These are phyloP conservation scores for Tardiomyces depauwii DNA, from an alignment of 1,139 yeast genomes.

Conservation along the genomic window DNA sequence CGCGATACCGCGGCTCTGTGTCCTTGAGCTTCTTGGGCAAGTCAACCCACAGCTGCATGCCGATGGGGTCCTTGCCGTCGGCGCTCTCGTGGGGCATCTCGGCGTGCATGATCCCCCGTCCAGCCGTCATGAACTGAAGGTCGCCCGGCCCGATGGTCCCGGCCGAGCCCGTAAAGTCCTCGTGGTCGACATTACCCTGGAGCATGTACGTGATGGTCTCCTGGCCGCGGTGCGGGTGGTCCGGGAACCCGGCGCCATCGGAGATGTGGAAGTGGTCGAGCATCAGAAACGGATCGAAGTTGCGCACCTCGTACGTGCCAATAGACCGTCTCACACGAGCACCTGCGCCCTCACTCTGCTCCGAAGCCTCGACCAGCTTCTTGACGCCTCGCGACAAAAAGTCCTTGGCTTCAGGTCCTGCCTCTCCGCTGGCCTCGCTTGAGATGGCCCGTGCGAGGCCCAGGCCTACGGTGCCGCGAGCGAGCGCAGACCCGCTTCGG, in stretches of 20 bases:
- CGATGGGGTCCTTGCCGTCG: constrained; percentile 28
- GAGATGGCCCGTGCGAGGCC: too few relatives aligned
- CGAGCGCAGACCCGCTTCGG: too few relatives aligned
- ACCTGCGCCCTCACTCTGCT: constrained; percentile 82
- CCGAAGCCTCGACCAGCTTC: constrained; percentile 34
- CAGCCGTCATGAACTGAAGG: constrained; percentile 89
- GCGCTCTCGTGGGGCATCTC: constrained; percentile 65
- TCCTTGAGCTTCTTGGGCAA: constrained; percentile 60
- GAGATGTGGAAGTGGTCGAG: constrained; percentile 62
- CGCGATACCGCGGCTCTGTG: constrained; percentile 64
- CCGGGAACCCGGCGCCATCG: constrained; percentile 75
- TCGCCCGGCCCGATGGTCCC: constrained; percentile 77
- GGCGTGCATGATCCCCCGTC: constrained; percentile 73
- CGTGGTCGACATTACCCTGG: constrained; percentile 74
- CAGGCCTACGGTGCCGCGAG: too few relatives aligned
- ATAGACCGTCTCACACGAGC: constrained; percentile 76
- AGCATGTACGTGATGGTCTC: constrained; percentile 71
- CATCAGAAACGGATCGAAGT: constrained; percentile 75
- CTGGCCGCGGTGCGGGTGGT: constrained; percentile 87
- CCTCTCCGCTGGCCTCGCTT: too few relatives aligned
- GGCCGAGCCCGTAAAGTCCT: constrained; percentile 75
- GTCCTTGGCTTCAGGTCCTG: too few relatives aligned
- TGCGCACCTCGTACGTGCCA: constrained; percentile 55
- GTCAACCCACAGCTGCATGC: constrained; percentile 86
- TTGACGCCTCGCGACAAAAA: not conserved